These are phyloP conservation scores for Populus davidiana DNA, from an alignment of 345 rosid genomes.

Conservation along the genomic window DNA sequence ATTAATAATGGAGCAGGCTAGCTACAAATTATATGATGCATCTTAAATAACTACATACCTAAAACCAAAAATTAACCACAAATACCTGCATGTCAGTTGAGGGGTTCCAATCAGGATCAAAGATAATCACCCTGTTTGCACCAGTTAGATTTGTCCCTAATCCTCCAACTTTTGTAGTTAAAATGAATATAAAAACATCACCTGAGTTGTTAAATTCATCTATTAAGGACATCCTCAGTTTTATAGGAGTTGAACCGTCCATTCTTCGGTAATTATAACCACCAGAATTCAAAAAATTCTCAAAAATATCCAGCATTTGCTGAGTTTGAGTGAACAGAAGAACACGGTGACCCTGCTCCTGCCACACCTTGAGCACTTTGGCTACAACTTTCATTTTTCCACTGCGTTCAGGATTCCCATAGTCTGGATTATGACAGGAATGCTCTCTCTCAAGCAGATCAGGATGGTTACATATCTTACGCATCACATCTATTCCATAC, in stretches of 20 bases:
- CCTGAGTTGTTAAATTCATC: slow-evolving; percentile 79
- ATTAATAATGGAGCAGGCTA: background rate
- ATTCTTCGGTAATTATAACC: slow-evolving; percentile 81
- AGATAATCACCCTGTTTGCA: slow-evolving; percentile 91
- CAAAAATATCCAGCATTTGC: slow-evolving; percentile 96
- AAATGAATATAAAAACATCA: slow-evolving; percentile 74
- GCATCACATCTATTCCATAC: slow-evolving; percentile 97
- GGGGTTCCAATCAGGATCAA: slow-evolving; percentile 99
- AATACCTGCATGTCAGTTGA: slow-evolving; percentile 93
- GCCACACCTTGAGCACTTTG: slow-evolving; percentile 84
- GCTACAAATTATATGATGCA: background rate
- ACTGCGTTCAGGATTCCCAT: slow-evolving; percentile 89
- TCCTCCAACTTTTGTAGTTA: slow-evolving; percentile 96
- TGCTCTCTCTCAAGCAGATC: slow-evolving; percentile 97
- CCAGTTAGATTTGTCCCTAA: slow-evolving; percentile 96
- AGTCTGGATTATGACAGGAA: slow-evolving; percentile 66
- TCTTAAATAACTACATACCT: slow-evolving; percentile 2
- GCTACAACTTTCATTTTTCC: slow-evolving; percentile 92
- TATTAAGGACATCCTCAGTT: slow-evolving; percentile 93
- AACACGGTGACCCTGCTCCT: slow-evolving; percentile 85
- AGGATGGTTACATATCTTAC: slow-evolving; percentile 98
- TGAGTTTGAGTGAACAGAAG: slow-evolving; percentile 93
- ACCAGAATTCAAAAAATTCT: slow-evolving; percentile 59
- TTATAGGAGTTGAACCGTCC: slow-evolving; percentile 91
- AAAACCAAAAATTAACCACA: slow-evolving; percentile 1